Conservation (phyloP, 73 alveolate species). For the Paramecium pentaurelia region DNA sequence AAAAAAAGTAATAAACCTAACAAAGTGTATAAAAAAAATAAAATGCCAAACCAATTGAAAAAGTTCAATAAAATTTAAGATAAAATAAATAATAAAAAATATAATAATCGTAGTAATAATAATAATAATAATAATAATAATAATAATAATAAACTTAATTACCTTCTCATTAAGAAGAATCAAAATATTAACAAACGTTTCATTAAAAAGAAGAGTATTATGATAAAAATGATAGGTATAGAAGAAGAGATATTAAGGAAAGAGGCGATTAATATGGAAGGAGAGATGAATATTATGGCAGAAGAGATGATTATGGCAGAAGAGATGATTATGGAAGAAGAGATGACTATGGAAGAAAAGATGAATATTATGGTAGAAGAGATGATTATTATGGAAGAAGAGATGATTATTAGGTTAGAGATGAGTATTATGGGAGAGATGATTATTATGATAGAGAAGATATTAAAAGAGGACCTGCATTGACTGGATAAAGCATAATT, state of each 20-base stretch:
- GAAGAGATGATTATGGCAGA: not conserved
- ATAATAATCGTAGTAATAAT: no score
- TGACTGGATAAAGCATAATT: not conserved
- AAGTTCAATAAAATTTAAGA: not conserved
- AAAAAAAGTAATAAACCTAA: not conserved
- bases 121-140: not conserved
- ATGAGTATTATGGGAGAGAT: not conserved
- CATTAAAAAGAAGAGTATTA: not conserved
- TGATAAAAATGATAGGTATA: not conserved
- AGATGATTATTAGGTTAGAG: not conserved
- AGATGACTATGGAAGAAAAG: not conserved
- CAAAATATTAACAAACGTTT: not conserved
- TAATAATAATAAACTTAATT: not conserved
- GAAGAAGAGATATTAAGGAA: not conserved
- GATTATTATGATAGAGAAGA: not conserved
- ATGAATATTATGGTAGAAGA: not conserved
- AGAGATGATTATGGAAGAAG: not conserved
- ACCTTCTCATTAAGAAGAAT: not conserved
- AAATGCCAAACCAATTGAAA: not conserved
- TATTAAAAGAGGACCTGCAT: constrained; percentile 1
- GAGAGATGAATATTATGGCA: not conserved
- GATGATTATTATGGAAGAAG: not conserved
- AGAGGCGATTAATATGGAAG: not conserved
- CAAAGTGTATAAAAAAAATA: not conserved
- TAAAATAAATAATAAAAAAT: not conserved